phyloP scores from a whole-genome alignment of 1,284 basidiomycete species.

The Cryptococcus hybrid region DNA sequence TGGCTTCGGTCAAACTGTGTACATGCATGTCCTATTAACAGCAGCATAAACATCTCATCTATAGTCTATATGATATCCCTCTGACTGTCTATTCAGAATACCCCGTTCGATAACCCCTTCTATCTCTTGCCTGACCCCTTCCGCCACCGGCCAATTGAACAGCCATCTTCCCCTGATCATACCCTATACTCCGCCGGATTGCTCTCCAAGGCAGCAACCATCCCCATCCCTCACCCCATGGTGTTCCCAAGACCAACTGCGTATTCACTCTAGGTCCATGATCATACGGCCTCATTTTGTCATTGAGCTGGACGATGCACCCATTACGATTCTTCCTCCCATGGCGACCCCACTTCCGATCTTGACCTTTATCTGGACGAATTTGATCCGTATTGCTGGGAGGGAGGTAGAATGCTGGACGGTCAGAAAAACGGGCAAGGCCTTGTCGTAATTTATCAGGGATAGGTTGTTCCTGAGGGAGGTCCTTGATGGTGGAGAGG shows the following conservation, averaged over 20 bases:
- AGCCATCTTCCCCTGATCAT: neutral
- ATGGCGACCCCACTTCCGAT: too few species aligned
- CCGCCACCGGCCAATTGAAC: too few species aligned
- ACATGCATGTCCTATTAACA: too few species aligned
- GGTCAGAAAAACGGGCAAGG: slow-evolving; percentile 16
- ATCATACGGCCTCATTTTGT: slow-evolving; percentile 30
- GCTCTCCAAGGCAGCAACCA: slow-evolving; percentile 37
- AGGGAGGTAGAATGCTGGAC: slow-evolving; percentile 34
- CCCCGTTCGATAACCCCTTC: too few species aligned
- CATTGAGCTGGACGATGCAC: slow-evolving; percentile 15
- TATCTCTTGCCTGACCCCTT: too few species aligned
- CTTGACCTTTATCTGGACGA: too few species aligned
- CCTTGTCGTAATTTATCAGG: slow-evolving; percentile 9
- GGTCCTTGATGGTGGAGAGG: slow-evolving; percentile 4
- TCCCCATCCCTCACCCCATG: slow-evolving; percentile 8
- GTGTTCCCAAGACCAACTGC: slow-evolving; percentile 23
- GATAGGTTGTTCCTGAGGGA: slow-evolving; percentile 7
- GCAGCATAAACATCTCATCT: too few species aligned
- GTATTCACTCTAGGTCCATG: slow-evolving; percentile 24
- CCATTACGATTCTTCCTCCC: slow-evolving; percentile 6
- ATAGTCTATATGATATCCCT: too few species aligned
- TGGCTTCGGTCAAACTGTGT: too few species aligned
- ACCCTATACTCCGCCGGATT: slow-evolving; percentile 14
- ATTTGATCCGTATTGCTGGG: neutral
- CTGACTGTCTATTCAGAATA: too few species aligned